A percentile compares a stretch with the other conserved stretches of the same genome.
Conservation (phyloP, 371 early-diverging fungal genomes). For the Sporodiniella umbellata region DNA sequence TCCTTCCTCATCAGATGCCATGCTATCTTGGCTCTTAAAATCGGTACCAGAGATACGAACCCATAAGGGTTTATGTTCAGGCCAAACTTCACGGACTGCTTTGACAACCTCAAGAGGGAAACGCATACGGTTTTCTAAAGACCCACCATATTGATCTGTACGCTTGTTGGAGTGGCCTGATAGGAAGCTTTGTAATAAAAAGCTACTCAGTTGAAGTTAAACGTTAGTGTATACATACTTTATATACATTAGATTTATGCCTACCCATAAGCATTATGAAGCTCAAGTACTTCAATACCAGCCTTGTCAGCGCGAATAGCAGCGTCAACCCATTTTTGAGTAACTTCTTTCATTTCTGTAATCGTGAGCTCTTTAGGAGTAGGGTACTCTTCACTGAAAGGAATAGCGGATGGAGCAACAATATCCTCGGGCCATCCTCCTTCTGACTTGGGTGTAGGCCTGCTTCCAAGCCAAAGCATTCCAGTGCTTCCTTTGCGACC, state of each 20-base stretch:
- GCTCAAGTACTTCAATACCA: slow-evolving; percentile 84
- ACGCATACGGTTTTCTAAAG: slow-evolving; percentile 72
- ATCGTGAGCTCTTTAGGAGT: slow-evolving; percentile 61
- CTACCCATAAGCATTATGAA: slow-evolving; percentile 74
- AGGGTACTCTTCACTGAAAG: slow-evolving; percentile 42
- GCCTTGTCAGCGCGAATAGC: slow-evolving; percentile 72
- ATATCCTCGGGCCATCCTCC: slow-evolving; percentile 84
- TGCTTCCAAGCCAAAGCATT: too few relatives aligned
- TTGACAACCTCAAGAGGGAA: slow-evolving; percentile 61
- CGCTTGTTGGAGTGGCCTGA: slow-evolving; percentile 80
- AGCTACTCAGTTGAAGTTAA: slow-evolving; percentile 72
- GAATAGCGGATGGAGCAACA: slow-evolving; percentile 63
- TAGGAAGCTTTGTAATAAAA: slow-evolving; percentile 76
- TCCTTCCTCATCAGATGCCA: slow-evolving; percentile 30
- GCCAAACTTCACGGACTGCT: slow-evolving; percentile 70
- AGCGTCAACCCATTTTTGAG: slow-evolving; percentile 67
- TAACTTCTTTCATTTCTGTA: slow-evolving; percentile 59
- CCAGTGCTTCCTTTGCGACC: too few relatives aligned
- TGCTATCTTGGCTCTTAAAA: slow-evolving; percentile 35
- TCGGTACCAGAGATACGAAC: slow-evolving; percentile 78
- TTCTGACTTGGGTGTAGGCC: too few relatives aligned
- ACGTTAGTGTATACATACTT: slow-evolving; percentile 53
- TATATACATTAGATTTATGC: slow-evolving; percentile 41
- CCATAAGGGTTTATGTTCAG: slow-evolving; percentile 74
- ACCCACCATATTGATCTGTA: slow-evolving; percentile 81